Evolutionary conservation across 768 basidiomycete species (phyloP).

Genomic region (Lepiota venenata): DNA sequence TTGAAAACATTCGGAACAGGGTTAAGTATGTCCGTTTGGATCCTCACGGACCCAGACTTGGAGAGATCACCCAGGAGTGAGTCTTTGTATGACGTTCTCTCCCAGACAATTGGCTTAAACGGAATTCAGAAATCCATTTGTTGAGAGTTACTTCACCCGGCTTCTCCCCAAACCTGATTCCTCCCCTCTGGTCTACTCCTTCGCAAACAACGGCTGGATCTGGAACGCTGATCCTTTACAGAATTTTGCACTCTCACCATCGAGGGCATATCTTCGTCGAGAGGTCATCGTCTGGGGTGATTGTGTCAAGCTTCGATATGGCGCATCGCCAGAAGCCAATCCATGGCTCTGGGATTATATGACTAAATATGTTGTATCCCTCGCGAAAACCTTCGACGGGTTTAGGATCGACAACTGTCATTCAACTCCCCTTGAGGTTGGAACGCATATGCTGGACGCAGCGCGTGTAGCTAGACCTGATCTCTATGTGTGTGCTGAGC

Average conservation of each 20-base stretch:
- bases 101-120: conserved; percentile 6
- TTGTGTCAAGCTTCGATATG: conserved; percentile 97
- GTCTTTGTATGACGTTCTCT: conserved; percentile 18
- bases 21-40: conserved; percentile 82
- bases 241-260: conserved; percentile 90
- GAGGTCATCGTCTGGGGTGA: conserved; percentile 98
- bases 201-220: conserved; percentile 99
- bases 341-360: conserved; percentile 96
- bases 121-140: conserved; percentile 65
- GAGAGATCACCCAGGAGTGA: conserved; percentile 72
- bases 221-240: conserved; percentile 93
- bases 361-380: conserved; percentile 73
- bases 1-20: conserved; percentile 73
- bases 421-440: conserved; percentile 95
- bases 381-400: conserved; percentile 87
- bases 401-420: conserved; percentile 99
- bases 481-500: conserved; percentile 95
- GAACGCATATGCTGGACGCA: conserved; percentile 89
- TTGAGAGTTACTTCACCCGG: conserved; percentile 92
- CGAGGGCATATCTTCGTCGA: conserved; percentile 92
- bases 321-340: conserved; percentile 71
- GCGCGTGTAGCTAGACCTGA: conserved; percentile 87
- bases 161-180: conserved; percentile 41
- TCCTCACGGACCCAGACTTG: conserved; percentile 77
- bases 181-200: conserved; percentile 60